Percentiles rank a stretch among this genome's conserved stretches.
These are phyloP conservation scores for Pleodorina starrii DNA, from an alignment of 139 green algal species.

Conservation along the genomic window DNA sequence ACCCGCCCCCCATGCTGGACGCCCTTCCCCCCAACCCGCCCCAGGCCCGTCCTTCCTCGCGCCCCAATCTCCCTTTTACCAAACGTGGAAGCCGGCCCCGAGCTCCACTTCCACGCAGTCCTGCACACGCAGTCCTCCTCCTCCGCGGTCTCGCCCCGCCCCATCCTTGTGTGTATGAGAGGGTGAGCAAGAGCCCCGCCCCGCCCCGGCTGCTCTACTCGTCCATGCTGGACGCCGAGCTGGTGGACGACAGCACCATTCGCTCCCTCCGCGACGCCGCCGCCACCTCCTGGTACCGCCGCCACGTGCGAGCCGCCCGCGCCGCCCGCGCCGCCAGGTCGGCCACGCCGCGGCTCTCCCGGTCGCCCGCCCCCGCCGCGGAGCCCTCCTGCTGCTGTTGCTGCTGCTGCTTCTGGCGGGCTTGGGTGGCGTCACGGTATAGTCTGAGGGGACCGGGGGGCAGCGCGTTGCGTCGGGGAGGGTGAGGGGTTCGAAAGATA, in stretches of 20 bases:
- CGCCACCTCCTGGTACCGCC: slow-evolving; percentile 51
- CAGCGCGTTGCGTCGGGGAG: no score
- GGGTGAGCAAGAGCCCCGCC: no score
- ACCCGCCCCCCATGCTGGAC: no score
- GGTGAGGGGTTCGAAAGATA: no score
- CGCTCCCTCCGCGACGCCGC: not conserved
- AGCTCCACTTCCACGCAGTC: no score
- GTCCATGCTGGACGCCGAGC: slow-evolving; percentile 22
- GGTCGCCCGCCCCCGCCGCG: not conserved
- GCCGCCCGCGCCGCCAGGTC: slow-evolving; percentile 60
- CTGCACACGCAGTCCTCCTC: no score
- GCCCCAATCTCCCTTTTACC: no score
- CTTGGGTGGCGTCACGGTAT: slow-evolving; percentile 3
- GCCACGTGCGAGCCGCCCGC: slow-evolving; percentile 54
- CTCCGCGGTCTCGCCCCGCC: no score
- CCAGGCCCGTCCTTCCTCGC: no score
- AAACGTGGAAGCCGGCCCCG: no score
- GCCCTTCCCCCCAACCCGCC: no score
- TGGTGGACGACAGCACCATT: not conserved
- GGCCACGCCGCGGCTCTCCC: slow-evolving; percentile 52
- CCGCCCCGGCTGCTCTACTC: not conserved
- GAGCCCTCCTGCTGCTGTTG: not conserved
- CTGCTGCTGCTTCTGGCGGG: not conserved
- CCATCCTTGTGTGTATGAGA: no score
- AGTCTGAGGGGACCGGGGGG: not conserved